A percentile compares a stretch with the other conserved stretches of the same genome.
phyloP scores from a whole-genome alignment of 768 basidiomycete genomes.

The Mycena rebaudengoi region DNA sequence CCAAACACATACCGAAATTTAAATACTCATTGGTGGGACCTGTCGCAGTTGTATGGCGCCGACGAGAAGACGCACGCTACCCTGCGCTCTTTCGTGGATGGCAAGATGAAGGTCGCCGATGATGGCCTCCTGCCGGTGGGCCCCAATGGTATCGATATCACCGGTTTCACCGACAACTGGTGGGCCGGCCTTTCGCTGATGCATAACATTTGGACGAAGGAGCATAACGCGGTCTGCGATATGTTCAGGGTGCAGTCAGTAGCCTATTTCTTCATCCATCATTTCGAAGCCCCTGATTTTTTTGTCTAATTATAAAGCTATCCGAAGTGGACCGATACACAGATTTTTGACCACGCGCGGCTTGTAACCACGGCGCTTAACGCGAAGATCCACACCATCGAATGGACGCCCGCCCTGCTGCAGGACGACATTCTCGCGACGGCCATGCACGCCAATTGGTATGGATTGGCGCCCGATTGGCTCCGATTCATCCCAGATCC shows the following conservation, averaged over 20 bases:
- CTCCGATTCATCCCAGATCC: not conserved
- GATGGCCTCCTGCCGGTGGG: slow-evolving; percentile 17
- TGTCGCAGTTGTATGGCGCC: slow-evolving; percentile 13
- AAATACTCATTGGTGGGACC: slow-evolving; percentile 23
- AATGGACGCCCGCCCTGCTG: slow-evolving; percentile 23
- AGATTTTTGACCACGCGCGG: slow-evolving; percentile 23
- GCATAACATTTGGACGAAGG: slow-evolving; percentile 21
- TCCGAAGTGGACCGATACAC: slow-evolving; percentile 18
- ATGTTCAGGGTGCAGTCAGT: slow-evolving; percentile 20
- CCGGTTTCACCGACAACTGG: slow-evolving; percentile 20
- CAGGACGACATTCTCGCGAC: slow-evolving; percentile 8
- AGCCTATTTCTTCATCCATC: not conserved
- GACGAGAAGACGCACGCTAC: slow-evolving; percentile 18
- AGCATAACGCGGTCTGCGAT: slow-evolving; percentile 22
- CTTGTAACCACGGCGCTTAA: slow-evolving; percentile 24
- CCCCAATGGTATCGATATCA: slow-evolving; percentile 9
- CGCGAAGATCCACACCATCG: slow-evolving; percentile 26
- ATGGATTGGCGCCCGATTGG: slow-evolving; percentile 18
- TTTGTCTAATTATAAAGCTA: not conserved
- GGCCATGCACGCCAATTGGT: slow-evolving; percentile 19
- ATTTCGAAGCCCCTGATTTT: not conserved
- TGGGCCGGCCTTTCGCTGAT: slow-evolving; percentile 21
- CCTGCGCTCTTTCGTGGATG: slow-evolving; percentile 11
- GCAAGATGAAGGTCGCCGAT: slow-evolving; percentile 12
- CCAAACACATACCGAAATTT: slow-evolving; percentile 12